Evolutionary conservation across 2,329 filamentous ascomycete genomes (phyloP), one percentile per base, ranked within the genome.

Genomic region (Fusarium sp.): DNA sequence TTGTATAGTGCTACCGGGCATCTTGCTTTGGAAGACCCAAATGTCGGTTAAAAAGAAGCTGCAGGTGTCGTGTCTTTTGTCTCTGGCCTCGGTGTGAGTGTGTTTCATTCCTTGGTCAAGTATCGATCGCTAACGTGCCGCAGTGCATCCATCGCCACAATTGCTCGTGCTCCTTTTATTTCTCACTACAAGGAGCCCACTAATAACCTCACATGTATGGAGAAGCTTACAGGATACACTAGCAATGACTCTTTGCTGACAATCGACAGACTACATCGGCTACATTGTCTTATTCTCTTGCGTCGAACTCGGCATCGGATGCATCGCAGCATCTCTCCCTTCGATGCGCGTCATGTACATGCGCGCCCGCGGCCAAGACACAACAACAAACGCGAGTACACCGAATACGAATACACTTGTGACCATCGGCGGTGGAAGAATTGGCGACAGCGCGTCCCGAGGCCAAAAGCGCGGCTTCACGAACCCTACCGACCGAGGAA

Each of bases 181-280:
- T 59, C 49, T 2, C 35, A 25, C 11, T 59, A 54, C 31, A 18
- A n/a, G 15, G 14, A 37, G 27, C 56, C 56, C 0, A 31, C 35
- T 4, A 21, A 59, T 8, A 55, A 59, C 11, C 56, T 59, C n/a
- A 59, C 48, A 25, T 59, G 56, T 59, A 11, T 11, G 49, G 47
- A 6, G 6, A 5, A 9, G 6, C 4, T 18, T 9, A 7, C 7
- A 3, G 2, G 2, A 6, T 3, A 4, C 3, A 4, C 4, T 25
- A 13, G 3, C 5, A 5, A n/a, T 25, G 23, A 25, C 23, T 13
- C 2, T 31, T 8, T 14, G 15, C 39, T 53, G 13, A 53, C 17
- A 29, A n/a, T 7, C 6, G 20, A 1, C 11, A 59, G 56, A 54
- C 13, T 48, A 55, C 9, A 43, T 55, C 7, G 49, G 49, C 14